A percentile compares a stretch with the other conserved stretches of the same genome.
Conservation (phyloP, 2,329 filamentous ascomycete species). For the Colletotrichum lupini region DNA sequence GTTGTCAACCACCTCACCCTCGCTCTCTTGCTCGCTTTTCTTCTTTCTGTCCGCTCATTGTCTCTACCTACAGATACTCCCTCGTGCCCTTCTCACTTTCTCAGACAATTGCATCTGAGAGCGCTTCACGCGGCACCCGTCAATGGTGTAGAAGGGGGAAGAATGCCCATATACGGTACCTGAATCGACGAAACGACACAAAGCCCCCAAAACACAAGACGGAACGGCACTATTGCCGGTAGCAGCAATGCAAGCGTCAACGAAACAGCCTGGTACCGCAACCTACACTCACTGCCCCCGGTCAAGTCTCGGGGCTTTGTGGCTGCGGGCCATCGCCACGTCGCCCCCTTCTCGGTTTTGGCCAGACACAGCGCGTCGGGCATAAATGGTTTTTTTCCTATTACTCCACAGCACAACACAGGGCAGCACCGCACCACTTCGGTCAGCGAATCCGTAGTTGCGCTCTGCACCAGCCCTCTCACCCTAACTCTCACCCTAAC, state of each 20-base stretch:
- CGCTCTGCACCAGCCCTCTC: not conserved
- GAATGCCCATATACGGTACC: not conserved
- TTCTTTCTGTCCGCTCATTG: not conserved
- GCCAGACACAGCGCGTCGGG: not conserved
- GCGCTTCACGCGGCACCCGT: constrained; percentile 1
- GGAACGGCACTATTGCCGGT: constrained; percentile 14
- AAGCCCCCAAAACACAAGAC: constrained; percentile 14
- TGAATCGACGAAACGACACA: constrained; percentile 11
- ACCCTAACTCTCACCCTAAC: not conserved
- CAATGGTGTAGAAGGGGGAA: not conserved
- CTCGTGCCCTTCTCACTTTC: not conserved
- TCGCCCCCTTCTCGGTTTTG: constrained; percentile 3
- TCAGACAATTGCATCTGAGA: constrained; percentile 8
- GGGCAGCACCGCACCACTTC: not conserved
- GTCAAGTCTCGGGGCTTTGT: not conserved
- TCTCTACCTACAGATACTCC: not conserved
- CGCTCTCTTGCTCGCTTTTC: constrained; percentile 1
- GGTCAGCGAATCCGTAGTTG: not conserved
- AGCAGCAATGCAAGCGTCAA: constrained; percentile 17
- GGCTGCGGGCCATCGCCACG: constrained; percentile 23
- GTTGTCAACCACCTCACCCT: not conserved
- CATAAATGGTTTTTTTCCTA: not conserved
- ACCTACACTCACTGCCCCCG: too few relatives aligned
- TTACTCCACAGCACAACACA: not conserved
- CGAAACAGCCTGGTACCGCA: not conserved